These are phyloP conservation scores for Kernera saxatilis DNA, from an alignment of 345 rosid genomes.

Conservation along the genomic window DNA sequence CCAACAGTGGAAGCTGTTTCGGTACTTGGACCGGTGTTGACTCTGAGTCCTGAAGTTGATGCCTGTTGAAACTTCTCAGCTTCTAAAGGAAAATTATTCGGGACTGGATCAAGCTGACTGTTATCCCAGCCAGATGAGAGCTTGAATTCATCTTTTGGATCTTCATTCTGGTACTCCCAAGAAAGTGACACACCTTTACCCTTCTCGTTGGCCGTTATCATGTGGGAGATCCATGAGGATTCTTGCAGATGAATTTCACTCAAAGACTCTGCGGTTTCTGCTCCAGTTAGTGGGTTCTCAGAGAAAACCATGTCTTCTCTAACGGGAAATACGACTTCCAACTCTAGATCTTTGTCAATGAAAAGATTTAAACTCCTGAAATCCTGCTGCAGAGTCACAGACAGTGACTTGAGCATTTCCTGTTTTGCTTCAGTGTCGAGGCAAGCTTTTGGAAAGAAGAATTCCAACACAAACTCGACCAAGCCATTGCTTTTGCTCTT, in stretches of 20 bases:
- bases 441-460: constrained; percentile 74
- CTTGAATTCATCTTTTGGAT: constrained; percentile 53
- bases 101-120: constrained; percentile 28
- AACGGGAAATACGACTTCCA: constrained; percentile 35
- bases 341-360: constrained; percentile 52
- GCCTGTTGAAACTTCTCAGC: constrained; percentile 34
- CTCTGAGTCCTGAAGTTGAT: constrained; percentile 31
- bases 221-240: constrained; percentile 53
- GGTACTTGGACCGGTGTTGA: constrained; percentile 23
- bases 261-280: constrained; percentile 30
- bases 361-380: constrained; percentile 46
- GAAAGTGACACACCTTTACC: constrained; percentile 58
- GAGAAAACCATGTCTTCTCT: constrained; percentile 33
- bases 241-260: constrained; percentile 41
- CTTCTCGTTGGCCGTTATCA: constrained; percentile 55
- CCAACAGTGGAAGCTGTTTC: constrained; percentile 34
- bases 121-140: constrained; percentile 41
- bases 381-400: constrained; percentile 43
- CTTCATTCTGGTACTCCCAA: constrained; percentile 56
- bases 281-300: constrained; percentile 13
- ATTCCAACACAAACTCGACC: constrained; percentile 72
- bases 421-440: constrained; percentile 40
- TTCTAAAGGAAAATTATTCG: constrained; percentile 35
- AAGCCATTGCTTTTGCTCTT: constrained; percentile 37
- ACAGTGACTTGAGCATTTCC: constrained; percentile 44